Base-by-base conservation (phyloP, 768 basidiomycete species). In the Tricholoma matsutake region DNA sequence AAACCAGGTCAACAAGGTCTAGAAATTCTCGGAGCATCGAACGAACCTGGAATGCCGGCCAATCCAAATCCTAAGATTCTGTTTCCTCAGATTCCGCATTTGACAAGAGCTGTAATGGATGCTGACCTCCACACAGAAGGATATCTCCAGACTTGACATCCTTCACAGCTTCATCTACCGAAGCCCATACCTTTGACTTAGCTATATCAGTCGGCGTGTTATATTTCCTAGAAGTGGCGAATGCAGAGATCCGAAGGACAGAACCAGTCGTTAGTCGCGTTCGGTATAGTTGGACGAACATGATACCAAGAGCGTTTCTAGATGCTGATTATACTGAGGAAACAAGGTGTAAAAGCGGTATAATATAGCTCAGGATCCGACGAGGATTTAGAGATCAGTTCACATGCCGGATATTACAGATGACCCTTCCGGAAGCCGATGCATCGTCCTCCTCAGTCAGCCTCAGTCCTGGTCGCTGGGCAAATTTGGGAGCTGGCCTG, bases 21-120 rank as follows among this genome's bases (percentile, higher is more conserved):
- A 60, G 28, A 61, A 39, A 6, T n/a, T 16, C 8, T 10, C 25
- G 28, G 43, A 11, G 29, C 11, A 10, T 29, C n/a, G 20, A 3
- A 66, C 77, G 43, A 49, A 92, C 91, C 89, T 68, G 94, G 93
- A 51, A 94, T 89, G 31, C 94, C 95, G 65, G 92, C 91, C 56
- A 92, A 77, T 49, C 94, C 94, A 68, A 97, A 97, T 28, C 94
- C 94, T 94, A 25, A 5, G 25, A 31, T 49, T 32, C 39, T 49
- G 20, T 49, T 37, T 20, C 31, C 8, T 53, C 29, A 53, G 51
- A 32, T 32, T 31, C 5, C 4, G n/a, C 16, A 32, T 8, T 31
- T 18, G 31, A 32, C 22, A 22, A 39, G 47, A 57, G 47, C 41
- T 11, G 8, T 6, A 31, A 18, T 25, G n/a, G 28, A 39, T 56